Evolutionary conservation across 345 rosid genomes (phyloP).

Genomic region (Pseudoturritis turrita): DNA sequence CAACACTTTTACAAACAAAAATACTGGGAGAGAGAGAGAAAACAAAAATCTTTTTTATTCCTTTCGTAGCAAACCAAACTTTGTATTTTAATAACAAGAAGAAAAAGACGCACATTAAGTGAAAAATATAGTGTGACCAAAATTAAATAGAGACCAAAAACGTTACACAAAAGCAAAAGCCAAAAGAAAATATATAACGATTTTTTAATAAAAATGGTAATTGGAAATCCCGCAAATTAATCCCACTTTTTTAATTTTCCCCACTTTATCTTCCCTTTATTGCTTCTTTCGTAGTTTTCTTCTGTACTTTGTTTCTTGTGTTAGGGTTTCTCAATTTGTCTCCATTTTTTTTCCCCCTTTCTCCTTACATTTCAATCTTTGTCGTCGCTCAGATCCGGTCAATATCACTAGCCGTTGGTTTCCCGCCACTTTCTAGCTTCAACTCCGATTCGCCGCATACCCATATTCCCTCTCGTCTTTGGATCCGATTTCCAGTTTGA

Average conservation of each 20-base stretch:
- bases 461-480: slow-evolving; percentile 31
- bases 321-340: slow-evolving; percentile 48
- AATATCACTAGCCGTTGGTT: slow-evolving; percentile 43
- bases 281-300: slow-evolving; percentile 28
- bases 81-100: neutral
- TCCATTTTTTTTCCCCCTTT: slow-evolving; percentile 11
- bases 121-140: neutral
- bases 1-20: no score
- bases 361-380: slow-evolving; percentile 23
- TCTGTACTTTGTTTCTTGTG: slow-evolving; percentile 22
- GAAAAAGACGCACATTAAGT: neutral
- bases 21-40: no score
- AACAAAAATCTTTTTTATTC: no score
- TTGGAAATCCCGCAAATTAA: slow-evolving; percentile 27
- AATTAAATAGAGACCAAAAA: neutral
- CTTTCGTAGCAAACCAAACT: neutral
- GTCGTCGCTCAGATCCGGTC: slow-evolving; percentile 35
- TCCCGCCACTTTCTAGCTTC: slow-evolving; percentile 64
- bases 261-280: slow-evolving; percentile 10
- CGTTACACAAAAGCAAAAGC: slow-evolving; percentile 20
- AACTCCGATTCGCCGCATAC: slow-evolving; percentile 27
- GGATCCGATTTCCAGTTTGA: slow-evolving; percentile 31
- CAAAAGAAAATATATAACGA: neutral
- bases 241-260: neutral
- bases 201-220: neutral